These are phyloP conservation scores for Lichenothelia convexa DNA, from an alignment of 495 filamentous ascomycete genomes.

Conservation along the genomic window DNA sequence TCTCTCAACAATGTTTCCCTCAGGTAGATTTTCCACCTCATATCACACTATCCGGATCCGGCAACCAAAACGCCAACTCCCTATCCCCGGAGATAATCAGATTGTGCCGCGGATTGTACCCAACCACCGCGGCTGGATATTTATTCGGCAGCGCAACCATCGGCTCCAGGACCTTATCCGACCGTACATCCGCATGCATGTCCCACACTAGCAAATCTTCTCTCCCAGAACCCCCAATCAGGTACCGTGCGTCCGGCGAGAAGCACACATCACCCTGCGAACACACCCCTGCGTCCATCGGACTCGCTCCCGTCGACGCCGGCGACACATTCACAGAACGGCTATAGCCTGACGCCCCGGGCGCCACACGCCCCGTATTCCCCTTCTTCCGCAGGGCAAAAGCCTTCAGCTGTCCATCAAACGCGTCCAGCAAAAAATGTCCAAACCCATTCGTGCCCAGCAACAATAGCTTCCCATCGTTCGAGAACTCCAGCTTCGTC, in stretches of 20 bases:
- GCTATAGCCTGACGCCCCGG: too few species aligned
- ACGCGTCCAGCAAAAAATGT: slow-evolving; percentile 82
- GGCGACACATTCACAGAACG: too few species aligned
- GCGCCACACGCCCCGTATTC: slow-evolving; percentile 26
- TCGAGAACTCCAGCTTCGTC: slow-evolving; percentile 82
- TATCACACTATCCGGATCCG: slow-evolving; percentile 36
- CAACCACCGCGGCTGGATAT: slow-evolving; percentile 52
- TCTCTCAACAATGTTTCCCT: too few species aligned
- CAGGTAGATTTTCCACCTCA: too few species aligned
- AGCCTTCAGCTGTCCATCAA: slow-evolving; percentile 54
- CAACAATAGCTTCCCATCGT: slow-evolving; percentile 77
- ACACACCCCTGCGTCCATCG: too few species aligned
- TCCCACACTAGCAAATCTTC: slow-evolving; percentile 18
- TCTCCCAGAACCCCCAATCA: slow-evolving; percentile 56
- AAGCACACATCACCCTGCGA: slow-evolving; percentile 83
- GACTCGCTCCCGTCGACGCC: too few species aligned
- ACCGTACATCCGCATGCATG: slow-evolving; percentile 30
- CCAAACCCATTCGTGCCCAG: slow-evolving; percentile 61
- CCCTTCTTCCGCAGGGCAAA: slow-evolving; percentile 31
- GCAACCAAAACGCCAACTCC: slow-evolving; percentile 81
- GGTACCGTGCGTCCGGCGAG: slow-evolving; percentile 67
- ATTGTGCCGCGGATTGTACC: slow-evolving; percentile 79
- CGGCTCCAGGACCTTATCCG: slow-evolving; percentile 46
- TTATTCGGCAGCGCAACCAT: slow-evolving; percentile 42
- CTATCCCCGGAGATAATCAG: slow-evolving; percentile 75